Conservation (phyloP, 257 asterid species). For the Solanum chilense region DNA sequence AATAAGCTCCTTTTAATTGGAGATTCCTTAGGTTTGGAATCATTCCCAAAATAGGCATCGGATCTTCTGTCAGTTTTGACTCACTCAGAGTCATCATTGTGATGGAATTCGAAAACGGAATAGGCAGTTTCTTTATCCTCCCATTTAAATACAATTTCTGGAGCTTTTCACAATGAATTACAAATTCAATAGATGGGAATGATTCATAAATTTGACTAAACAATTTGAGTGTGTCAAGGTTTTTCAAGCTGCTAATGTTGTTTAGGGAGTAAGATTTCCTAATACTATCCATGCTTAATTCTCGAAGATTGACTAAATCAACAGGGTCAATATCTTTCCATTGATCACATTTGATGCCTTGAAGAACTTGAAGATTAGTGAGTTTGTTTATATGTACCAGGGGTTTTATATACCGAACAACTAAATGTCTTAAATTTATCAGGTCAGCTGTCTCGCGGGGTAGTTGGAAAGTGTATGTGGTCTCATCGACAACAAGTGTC, state of each 20-base stretch:
- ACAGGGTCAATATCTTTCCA: too few species aligned
- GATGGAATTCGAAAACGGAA: too few species aligned
- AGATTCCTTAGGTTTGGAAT: too few species aligned
- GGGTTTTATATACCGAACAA: neutral
- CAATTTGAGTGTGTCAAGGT: neutral
- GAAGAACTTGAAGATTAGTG: neutral
- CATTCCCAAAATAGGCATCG: too few species aligned
- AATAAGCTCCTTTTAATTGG: accelerated
- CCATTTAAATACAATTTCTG: neutral
- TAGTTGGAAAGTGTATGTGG: too few species aligned
- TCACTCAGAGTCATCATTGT: accelerated
- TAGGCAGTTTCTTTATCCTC: neutral
- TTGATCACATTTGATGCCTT: too few species aligned
- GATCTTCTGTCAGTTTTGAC: too few species aligned
- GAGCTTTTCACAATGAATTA: neutral
- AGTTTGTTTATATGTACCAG: neutral
- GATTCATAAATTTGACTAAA: accelerated
- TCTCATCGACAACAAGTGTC: too few species aligned
- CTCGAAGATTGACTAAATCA: too few species aligned
- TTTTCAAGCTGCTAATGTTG: neutral
- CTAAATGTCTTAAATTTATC: too few species aligned
- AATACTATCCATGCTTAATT: accelerated
- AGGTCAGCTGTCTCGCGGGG: too few species aligned
- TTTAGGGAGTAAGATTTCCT: neutral
- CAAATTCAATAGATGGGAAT: too few species aligned